Percentiles rank a stretch among this genome's conserved stretches.
Evolutionary conservation across 352 stramenopile genomes (phyloP).

Genomic region (Elongisporangium undulatum): DNA sequence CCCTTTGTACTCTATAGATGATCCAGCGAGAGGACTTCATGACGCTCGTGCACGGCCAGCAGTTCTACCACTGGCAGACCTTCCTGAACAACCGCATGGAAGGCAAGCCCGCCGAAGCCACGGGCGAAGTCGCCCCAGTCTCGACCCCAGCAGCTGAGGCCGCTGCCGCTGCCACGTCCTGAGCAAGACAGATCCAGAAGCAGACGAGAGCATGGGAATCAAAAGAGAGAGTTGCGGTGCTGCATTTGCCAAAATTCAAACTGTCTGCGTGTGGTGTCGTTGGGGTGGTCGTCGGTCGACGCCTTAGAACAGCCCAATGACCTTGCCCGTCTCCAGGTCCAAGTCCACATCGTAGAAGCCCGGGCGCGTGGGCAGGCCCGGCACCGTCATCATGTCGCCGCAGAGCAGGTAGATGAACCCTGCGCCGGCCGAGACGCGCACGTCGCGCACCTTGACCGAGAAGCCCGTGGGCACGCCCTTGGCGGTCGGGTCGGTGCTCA

Average conservation of each 20-base stretch:
- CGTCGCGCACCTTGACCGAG: conserved; percentile 92
- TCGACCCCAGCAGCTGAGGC: conserved; percentile 1
- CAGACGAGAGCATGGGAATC: background rate
- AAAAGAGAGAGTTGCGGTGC: background rate
- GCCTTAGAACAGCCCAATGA: conserved; percentile 93
- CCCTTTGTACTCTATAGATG: conserved; percentile 33
- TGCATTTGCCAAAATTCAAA: background rate
- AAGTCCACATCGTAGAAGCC: conserved; percentile 99
- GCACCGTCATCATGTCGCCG: conserved; percentile 99
- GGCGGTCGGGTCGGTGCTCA: conserved; percentile 91
- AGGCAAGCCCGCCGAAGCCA: conserved; percentile 19
- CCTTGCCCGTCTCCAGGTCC: conserved; percentile 91
- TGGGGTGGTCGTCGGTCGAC: background rate
- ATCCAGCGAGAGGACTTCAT: conserved; percentile 85
- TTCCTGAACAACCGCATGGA: conserved; percentile 81
- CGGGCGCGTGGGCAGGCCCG: conserved; percentile 96
- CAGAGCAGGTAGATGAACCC: conserved; percentile 95
- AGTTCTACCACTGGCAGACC: conserved; percentile 90
- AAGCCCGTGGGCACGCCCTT: conserved; percentile 96
- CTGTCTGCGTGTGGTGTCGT: background rate
- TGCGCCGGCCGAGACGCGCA: conserved; percentile 94
- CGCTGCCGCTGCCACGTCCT: background rate
- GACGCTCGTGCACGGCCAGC: conserved; percentile 82
- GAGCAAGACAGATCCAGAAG: background rate
- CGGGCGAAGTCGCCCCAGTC: conserved; percentile 3